Evolutionary conservation across 2,329 filamentous ascomycete species (phyloP).

Genomic region (Rhynchosporium agropyri): DNA sequence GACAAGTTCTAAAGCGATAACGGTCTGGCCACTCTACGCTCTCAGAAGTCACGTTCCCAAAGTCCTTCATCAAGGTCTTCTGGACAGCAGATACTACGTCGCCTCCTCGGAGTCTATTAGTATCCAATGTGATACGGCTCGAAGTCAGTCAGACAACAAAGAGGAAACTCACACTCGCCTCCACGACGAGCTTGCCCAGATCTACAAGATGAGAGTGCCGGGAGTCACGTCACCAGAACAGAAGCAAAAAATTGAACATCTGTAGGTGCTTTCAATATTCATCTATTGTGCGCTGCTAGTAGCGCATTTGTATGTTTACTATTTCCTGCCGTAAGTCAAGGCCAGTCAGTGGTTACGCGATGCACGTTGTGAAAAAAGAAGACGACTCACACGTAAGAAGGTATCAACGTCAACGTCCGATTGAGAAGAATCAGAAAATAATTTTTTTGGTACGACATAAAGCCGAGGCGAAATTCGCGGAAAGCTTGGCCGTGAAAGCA

Average conservation of each 20-base stretch:
- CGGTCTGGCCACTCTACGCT: slow-evolving; percentile 36
- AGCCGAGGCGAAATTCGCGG: background rate
- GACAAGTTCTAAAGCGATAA: slow-evolving; percentile 42
- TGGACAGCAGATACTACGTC: slow-evolving; percentile 38
- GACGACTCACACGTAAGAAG: background rate
- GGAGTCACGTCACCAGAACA: slow-evolving; percentile 51
- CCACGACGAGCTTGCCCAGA: slow-evolving; percentile 35
- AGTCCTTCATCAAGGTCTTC: slow-evolving; percentile 36
- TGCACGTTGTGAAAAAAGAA: background rate
- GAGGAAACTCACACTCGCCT: slow-evolving; percentile 38
- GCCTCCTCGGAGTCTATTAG: slow-evolving; percentile 37
- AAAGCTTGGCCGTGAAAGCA: background rate
- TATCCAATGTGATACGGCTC: slow-evolving; percentile 39
- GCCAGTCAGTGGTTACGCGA: background rate
- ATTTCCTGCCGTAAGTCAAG: background rate
- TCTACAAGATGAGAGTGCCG: slow-evolving; percentile 38
- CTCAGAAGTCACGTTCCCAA: slow-evolving; percentile 36
- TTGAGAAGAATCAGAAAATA: background rate
- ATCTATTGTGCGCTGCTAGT: background rate
- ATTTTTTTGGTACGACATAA: background rate
- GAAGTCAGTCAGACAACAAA: slow-evolving; percentile 38
- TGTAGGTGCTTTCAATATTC: slow-evolving; percentile 35
- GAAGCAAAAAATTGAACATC: slow-evolving; percentile 52
- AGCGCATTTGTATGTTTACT: background rate
- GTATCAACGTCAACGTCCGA: background rate